These are phyloP conservation scores for Wallacemonas sp. DNA, from an alignment of 208 protist species.

Conservation along the genomic window DNA sequence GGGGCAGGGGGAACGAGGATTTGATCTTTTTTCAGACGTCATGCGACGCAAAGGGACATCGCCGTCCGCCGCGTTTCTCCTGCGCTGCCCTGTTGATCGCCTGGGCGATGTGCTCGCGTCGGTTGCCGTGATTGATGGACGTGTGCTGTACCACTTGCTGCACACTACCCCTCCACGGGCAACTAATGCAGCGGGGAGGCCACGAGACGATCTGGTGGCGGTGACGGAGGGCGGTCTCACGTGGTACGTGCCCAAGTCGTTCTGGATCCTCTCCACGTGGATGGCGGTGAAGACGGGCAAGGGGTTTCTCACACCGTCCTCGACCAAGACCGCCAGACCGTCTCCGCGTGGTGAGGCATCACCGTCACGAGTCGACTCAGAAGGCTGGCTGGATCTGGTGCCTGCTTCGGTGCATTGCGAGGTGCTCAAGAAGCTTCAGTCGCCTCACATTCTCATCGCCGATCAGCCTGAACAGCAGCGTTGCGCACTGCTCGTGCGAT, in stretches of 20 bases:
- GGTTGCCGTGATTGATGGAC: not conserved
- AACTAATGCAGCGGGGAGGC: too few species aligned
- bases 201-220: too few species aligned
- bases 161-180: conserved; percentile 1
- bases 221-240: not conserved
- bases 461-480: conserved; percentile 4
- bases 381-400: not conserved
- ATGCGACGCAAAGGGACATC: conserved; percentile 10
- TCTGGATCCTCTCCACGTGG: not conserved
- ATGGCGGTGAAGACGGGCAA: not conserved
- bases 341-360: too few species aligned
- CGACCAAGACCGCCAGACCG: too few species aligned
- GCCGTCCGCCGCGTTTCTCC: conserved; percentile 22
- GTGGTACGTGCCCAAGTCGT: not conserved
- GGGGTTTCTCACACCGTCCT: not conserved
- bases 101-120: not conserved
- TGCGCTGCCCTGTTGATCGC: not conserved
- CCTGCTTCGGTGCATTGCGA: conserved; percentile 43
- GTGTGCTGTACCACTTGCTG: conserved; percentile 17
- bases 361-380: too few species aligned
- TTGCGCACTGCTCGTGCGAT: conserved; percentile 32
- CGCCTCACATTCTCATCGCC: not conserved
- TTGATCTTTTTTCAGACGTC: not conserved
- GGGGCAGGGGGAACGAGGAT: conserved; percentile 5
- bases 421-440: conserved; percentile 25